Conservation (phyloP, 1,284 basidiomycete genomes). For the Sporisorium scitamineum region DNA sequence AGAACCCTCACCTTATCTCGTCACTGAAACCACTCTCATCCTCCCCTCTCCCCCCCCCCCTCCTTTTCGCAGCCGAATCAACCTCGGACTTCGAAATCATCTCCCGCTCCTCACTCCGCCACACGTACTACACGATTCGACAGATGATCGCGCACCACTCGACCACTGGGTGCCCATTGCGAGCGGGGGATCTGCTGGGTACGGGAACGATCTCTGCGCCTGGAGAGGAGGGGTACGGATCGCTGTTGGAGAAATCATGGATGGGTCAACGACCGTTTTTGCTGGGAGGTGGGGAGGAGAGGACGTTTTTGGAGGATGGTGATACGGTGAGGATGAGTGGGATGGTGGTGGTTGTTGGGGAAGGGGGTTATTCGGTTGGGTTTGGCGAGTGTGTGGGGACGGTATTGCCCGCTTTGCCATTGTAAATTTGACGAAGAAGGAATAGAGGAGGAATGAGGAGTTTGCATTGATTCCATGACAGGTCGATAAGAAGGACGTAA, state of each 20-base stretch:
- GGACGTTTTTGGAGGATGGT: constrained; percentile 33
- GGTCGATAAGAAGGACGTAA: no score
- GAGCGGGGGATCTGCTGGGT: constrained; percentile 32
- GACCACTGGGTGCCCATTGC: constrained; percentile 37
- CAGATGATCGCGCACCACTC: constrained; percentile 54
- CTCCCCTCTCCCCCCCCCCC: neutral
- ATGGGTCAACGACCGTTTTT: constrained; percentile 13
- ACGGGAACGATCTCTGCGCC: constrained; percentile 46
- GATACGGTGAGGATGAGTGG: constrained; percentile 21
- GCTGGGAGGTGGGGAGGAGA: neutral
- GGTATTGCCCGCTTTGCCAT: constrained; percentile 20
- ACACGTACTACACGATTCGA: constrained; percentile 44
- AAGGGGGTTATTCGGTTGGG: constrained; percentile 7
- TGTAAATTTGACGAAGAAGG: constrained; percentile 1
- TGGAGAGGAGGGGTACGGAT: constrained; percentile 19
- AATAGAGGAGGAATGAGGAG: neutral
- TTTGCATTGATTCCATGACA: neutral
- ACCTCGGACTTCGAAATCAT: neutral
- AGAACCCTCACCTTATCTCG: neutral
- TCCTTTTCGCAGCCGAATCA: neutral
- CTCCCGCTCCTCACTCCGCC: constrained; percentile 16
- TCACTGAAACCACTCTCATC: no score
- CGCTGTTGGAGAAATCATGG: constrained; percentile 27
- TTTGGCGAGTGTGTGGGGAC: constrained; percentile 31
- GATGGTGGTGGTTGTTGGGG: neutral